Percentiles rank a stretch among this genome's conserved stretches.
Evolutionary conservation across 176 grass and related monocot genomes (phyloP).

Genomic region (Musa acuminata): DNA sequence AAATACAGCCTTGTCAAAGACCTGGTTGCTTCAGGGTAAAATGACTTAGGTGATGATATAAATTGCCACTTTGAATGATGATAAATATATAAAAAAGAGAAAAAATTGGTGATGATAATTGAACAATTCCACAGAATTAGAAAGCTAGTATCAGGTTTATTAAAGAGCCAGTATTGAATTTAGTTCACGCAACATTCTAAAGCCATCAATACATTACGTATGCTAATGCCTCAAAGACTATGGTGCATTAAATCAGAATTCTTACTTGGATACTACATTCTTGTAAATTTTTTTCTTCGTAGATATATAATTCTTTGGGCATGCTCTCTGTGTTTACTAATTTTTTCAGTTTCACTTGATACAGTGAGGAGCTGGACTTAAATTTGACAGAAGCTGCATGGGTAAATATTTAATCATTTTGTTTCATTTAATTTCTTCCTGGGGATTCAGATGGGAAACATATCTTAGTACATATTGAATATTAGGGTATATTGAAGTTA

Average conservation of each 20-base stretch:
- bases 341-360: conserved; percentile 21
- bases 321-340: not conserved
- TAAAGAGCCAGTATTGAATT: too few species aligned
- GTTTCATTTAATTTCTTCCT: not conserved
- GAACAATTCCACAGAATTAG: too few species aligned
- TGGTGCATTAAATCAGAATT: not conserved
- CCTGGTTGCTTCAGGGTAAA: too few species aligned
- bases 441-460: not conserved
- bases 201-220: too few species aligned
- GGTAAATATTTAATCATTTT: conserved; percentile 38
- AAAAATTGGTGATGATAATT: too few species aligned
- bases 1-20: too few species aligned
- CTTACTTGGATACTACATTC: not conserved
- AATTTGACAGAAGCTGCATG: conserved; percentile 96
- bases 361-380: conserved; percentile 84
- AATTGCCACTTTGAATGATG: too few species aligned
- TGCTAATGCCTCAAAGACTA: not conserved
- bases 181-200: too few species aligned
- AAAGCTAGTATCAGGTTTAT: too few species aligned
- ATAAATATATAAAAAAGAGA: too few species aligned
- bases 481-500: not conserved
- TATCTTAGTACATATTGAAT: not conserved
- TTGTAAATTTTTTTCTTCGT: not conserved
- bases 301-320: not conserved
- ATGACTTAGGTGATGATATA: too few species aligned